Conservation (phyloP, 805 yeast genomes). For the Naumovozyma castellii region DNA sequence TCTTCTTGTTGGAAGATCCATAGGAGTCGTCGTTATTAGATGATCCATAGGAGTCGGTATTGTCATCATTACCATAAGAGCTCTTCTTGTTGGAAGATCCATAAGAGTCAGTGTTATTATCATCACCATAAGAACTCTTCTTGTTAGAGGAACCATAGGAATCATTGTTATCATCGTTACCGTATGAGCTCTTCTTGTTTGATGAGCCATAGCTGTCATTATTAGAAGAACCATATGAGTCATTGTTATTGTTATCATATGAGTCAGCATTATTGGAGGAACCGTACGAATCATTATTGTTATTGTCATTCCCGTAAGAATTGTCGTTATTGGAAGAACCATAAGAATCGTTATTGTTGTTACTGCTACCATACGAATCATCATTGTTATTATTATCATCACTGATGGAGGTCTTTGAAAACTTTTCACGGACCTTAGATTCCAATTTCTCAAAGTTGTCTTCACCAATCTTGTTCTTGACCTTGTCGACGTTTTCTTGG, state of each 20-base stretch:
- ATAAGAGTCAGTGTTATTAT: constrained; percentile 12
- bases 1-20: constrained; percentile 17
- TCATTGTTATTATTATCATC: constrained; percentile 17
- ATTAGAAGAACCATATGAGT: constrained; percentile 12
- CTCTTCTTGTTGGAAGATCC: constrained; percentile 10
- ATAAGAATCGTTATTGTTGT: constrained; percentile 22
- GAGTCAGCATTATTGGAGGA: no score
- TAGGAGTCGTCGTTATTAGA: constrained; percentile 13
- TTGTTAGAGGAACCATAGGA: constrained; percentile 16
- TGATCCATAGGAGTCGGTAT: constrained; percentile 12
- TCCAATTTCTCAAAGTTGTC: constrained; percentile 26
- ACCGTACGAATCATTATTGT: constrained; percentile 21
- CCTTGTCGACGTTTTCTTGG: constrained; percentile 22
- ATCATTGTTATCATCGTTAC: no score
- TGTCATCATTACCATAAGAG: constrained; percentile 15
- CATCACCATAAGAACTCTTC: constrained; percentile 14
- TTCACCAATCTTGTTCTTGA: constrained; percentile 27
- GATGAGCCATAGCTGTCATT: constrained; percentile 23
- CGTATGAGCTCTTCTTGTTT: constrained; percentile 9
- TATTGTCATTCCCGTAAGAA: constrained; percentile 19
- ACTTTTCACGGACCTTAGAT: constrained; percentile 21
- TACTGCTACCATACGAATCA: constrained; percentile 20
- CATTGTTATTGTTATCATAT: constrained; percentile 8
- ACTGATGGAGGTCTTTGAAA: constrained; percentile 20
- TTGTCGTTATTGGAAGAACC: constrained; percentile 19